Percentiles rank a stretch among this genome's conserved stretches.
phyloP scores from a whole-genome alignment of 2,329 filamentous ascomycete genomes.

The Paecilomyces variotii region DNA sequence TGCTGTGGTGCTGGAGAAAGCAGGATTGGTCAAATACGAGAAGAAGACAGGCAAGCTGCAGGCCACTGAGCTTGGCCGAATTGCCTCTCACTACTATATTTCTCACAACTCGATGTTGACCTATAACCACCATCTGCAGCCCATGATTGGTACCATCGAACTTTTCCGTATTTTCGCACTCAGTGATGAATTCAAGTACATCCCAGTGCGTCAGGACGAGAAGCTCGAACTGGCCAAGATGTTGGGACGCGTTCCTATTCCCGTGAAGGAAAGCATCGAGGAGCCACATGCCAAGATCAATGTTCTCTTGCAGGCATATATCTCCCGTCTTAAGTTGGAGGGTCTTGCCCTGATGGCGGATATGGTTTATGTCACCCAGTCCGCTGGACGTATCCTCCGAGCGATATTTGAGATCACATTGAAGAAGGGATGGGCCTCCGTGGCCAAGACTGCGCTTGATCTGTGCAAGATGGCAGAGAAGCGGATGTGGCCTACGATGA shows the following conservation, averaged over 20 bases:
- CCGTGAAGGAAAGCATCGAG: slow-evolving; percentile 95
- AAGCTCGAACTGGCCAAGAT: slow-evolving; percentile 93
- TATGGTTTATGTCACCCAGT: slow-evolving; percentile 97
- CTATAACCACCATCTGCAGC: slow-evolving; percentile 92
- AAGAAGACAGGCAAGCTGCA: slow-evolving; percentile 84
- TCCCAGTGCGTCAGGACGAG: slow-evolving; percentile 93
- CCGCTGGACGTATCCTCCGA: slow-evolving; percentile 87
- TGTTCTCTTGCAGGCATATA: slow-evolving; percentile 90
- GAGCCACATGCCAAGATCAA: slow-evolving; percentile 98
- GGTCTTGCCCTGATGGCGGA: slow-evolving; percentile 95
- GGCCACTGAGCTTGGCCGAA: slow-evolving; percentile 86
- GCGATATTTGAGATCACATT: slow-evolving; percentile 96
- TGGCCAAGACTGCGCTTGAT: slow-evolving; percentile 85
- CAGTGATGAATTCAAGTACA: slow-evolving; percentile 98
- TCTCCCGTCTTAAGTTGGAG: slow-evolving; percentile 87
- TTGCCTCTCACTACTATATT: slow-evolving; percentile 98
- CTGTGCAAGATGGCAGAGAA: slow-evolving; percentile 99
- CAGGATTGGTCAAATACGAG: slow-evolving; percentile 87
- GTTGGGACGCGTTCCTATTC: slow-evolving; percentile 81
- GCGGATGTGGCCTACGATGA: slow-evolving; percentile 99
- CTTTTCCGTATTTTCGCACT: slow-evolving; percentile 93
- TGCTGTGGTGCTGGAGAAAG: slow-evolving; percentile 75
- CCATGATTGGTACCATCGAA: slow-evolving; percentile 86
- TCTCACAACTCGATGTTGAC: slow-evolving; percentile 93
- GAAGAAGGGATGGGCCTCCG: slow-evolving; percentile 91